These are phyloP conservation scores for Boletus barrowsii DNA, from an alignment of 768 basidiomycete genomes.

Conservation along the genomic window DNA sequence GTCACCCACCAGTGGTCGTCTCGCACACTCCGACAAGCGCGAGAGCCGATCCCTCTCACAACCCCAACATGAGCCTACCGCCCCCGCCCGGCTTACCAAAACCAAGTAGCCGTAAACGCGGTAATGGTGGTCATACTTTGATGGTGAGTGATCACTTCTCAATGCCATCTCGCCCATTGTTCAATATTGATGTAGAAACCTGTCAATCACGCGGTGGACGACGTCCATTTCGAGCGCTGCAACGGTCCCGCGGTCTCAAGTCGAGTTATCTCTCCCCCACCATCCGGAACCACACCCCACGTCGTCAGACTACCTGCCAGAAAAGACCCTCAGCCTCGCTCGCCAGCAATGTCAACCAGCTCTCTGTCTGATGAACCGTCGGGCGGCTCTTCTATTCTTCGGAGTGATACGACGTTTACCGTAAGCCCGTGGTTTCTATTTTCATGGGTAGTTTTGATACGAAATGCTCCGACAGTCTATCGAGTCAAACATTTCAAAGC, in stretches of 20 bases:
- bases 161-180: neutral
- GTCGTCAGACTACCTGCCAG: slow-evolving; percentile 11
- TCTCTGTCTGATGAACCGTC: slow-evolving; percentile 21
- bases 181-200: slow-evolving; percentile 5
- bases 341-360: slow-evolving; percentile 9
- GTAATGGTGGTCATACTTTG: neutral
- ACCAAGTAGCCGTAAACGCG: neutral
- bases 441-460: neutral
- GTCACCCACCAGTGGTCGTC: neutral
- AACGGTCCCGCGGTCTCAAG: neutral
- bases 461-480: slow-evolving; percentile 14
- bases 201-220: neutral
- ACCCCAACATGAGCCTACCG: slow-evolving; percentile 1
- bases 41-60: neutral
- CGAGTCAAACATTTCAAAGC: slow-evolving; percentile 8
- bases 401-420: slow-evolving; percentile 21
- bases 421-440: slow-evolving; percentile 1
- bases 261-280: slow-evolving; percentile 8
- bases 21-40: neutral
- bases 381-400: slow-evolving; percentile 4
- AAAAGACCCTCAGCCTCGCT: neutral
- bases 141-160: slow-evolving; percentile 3
- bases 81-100: slow-evolving; percentile 9
- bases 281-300: neutral
- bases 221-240: neutral